Evolutionary conservation across 257 asterid genomes (phyloP).

Genomic region (Plantago ovata): DNA sequence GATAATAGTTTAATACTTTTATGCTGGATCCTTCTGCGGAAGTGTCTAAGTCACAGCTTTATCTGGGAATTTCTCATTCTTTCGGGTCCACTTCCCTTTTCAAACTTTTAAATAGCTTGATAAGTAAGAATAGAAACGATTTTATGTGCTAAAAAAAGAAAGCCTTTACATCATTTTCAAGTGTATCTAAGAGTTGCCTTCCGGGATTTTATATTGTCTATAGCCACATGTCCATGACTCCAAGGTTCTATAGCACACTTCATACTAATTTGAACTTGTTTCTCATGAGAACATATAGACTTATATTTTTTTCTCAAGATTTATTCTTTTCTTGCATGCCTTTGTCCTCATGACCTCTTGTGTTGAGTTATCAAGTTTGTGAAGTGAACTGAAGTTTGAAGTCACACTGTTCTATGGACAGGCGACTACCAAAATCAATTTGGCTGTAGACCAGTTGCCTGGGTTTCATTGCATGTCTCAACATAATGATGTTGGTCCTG

Average conservation of each 20-base stretch:
- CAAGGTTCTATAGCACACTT: neutral
- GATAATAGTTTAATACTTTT: neutral
- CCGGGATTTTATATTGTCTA: too few relatives aligned
- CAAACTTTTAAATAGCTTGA: neutral
- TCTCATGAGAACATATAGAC: neutral
- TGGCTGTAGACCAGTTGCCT: conserved; percentile 82
- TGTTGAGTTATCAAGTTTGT: neutral
- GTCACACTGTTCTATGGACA: conserved; percentile 32
- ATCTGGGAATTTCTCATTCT: neutral
- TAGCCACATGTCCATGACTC: too few relatives aligned
- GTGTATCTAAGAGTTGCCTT: too few relatives aligned
- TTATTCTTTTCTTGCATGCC: neutral
- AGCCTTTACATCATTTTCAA: neutral
- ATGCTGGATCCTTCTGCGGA: neutral
- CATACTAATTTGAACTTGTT: neutral
- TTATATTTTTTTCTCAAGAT: too few relatives aligned
- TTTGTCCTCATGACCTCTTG: neutral
- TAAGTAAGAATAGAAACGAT: neutral
- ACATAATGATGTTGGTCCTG: conserved; percentile 72
- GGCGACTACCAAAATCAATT: conserved; percentile 93
- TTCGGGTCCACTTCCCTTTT: neutral
- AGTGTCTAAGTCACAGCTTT: neutral
- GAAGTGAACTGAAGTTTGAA: conserved; percentile 17
- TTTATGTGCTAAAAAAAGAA: neutral
- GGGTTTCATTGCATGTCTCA: conserved; percentile 72